Conservation (phyloP, 495 filamentous ascomycete genomes). For the Letharia columbiana region DNA sequence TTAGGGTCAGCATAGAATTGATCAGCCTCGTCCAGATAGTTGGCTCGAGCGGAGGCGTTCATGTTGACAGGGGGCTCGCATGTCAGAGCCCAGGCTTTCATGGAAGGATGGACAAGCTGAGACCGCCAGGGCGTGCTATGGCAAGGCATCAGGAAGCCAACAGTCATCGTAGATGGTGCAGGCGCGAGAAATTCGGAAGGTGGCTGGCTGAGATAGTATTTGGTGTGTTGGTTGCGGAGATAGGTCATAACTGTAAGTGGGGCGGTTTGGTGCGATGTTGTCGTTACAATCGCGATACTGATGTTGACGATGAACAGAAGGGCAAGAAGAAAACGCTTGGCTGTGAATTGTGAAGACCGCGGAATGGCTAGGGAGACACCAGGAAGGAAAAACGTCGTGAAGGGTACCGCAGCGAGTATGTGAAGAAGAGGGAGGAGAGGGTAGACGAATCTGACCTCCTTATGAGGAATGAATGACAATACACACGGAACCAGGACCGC, state of each 20-base stretch:
- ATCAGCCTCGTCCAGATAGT: constrained; percentile 83
- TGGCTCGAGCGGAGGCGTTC: constrained; percentile 43
- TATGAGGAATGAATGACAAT: constrained; percentile 81
- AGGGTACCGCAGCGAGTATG: constrained; percentile 60
- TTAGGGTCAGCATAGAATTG: constrained; percentile 67
- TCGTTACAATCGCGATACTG: constrained; percentile 63
- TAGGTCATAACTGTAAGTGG: constrained; percentile 62
- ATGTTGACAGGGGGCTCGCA: constrained; percentile 82
- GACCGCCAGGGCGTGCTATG: constrained; percentile 96
- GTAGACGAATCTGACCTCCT: constrained; percentile 96
- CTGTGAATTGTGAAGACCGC: constrained; percentile 18
- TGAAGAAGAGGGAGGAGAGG: constrained; percentile 82
- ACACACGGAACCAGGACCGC: constrained; percentile 49
- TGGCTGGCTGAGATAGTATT: constrained; percentile 31
- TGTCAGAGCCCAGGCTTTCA: constrained; percentile 77
- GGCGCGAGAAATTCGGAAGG: constrained; percentile 13
- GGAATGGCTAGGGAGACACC: constrained; percentile 31
- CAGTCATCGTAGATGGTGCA: constrained; percentile 45
- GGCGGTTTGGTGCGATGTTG: constrained; percentile 70
- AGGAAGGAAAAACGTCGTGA: constrained; percentile 56
- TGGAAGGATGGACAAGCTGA: constrained; percentile 63
- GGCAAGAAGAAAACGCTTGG: constrained; percentile 38
- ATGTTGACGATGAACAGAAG: constrained; percentile 58
- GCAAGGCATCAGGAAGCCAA: constrained; percentile 92
- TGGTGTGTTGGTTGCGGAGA: constrained; percentile 62